Conservation (phyloP, 139 green algal species). For the Picochlorum sp. region DNA sequence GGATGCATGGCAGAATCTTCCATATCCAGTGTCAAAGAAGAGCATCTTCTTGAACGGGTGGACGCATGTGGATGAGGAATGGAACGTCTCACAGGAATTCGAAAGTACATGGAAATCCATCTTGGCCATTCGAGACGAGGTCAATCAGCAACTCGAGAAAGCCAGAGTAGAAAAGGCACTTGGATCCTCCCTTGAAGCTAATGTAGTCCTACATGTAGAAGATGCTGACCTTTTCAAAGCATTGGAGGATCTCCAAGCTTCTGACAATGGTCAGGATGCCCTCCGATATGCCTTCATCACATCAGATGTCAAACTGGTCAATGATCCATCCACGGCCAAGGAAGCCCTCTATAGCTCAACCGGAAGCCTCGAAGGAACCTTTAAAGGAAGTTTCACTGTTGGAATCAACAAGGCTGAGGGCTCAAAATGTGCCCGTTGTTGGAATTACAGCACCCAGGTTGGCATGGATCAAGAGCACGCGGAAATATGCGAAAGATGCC, state of each 20-base stretch:
- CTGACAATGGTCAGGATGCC: slow-evolving; percentile 64
- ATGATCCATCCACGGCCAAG: neutral
- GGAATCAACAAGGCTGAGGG: slow-evolving; percentile 70
- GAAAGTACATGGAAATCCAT: slow-evolving; percentile 43
- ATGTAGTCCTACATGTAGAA: slow-evolving; percentile 55
- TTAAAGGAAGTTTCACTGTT: slow-evolving; percentile 49
- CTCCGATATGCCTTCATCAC: slow-evolving; percentile 76
- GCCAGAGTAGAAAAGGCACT: slow-evolving; percentile 61
- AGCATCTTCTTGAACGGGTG: slow-evolving; percentile 76
- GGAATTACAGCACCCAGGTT: slow-evolving; percentile 75
- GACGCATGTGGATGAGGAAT: slow-evolving; percentile 36
- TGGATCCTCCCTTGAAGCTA: slow-evolving; percentile 72
- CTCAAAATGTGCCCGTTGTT: slow-evolving; percentile 90
- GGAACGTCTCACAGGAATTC: slow-evolving; percentile 25
- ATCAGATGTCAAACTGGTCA: slow-evolving; percentile 42
- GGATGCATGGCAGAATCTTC: slow-evolving; percentile 83
- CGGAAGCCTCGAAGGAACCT: slow-evolving; percentile 22
- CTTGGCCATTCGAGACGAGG: slow-evolving; percentile 49
- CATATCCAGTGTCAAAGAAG: slow-evolving; percentile 24
- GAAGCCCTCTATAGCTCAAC: slow-evolving; percentile 7
- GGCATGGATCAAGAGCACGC: slow-evolving; percentile 47
- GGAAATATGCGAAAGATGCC: slow-evolving; percentile 84
- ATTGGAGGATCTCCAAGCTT: slow-evolving; percentile 48
- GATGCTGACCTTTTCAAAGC: slow-evolving; percentile 27
- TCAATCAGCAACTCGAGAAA: slow-evolving; percentile 72